Evolutionary conservation across 1,284 basidiomycete species (phyloP), one percentile per base, ranked within the genome.

Genomic region (Tylopilus sp.): DNA sequence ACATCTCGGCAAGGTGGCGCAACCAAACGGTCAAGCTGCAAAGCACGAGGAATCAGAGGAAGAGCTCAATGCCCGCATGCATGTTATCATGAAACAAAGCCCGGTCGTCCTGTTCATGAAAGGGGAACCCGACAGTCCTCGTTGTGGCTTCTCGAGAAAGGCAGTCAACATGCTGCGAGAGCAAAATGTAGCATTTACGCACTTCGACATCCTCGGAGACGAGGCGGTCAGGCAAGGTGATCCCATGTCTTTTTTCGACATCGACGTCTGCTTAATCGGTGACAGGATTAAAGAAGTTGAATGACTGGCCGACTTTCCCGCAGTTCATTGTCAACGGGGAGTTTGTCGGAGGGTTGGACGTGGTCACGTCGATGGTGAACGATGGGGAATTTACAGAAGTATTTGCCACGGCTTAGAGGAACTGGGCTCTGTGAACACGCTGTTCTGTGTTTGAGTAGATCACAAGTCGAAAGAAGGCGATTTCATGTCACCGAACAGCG

Each of bases 291-390:
- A 82, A 82, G 59, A 71, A 68, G 38, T 55, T 80, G 46, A 95
- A 94, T 53, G 84, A 94, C 61, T 99, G 95, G 95, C 95, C 95
- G 4, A 99, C 95, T 4, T 94, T 91, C 67, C 95, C 95, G 12
- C 95, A 99, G 71, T 78, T 99, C 4, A 96, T 97, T 64, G 78
- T 97, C 21, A 82, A 90, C 30, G 94, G 94, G 38, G 94, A 98
- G 67, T 88, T 99, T 52, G 83, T 97, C 17, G 96, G 95, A 24
- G 95, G 96, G 29, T 84, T 95, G 63, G 95, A 99, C 67, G 94
- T 98, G 58, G 81, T 96, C 4, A 71, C 73, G 55, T 80, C 82
- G 57, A 78, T 81, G 77, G 71, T 69, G 18, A 66, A 74, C 1
- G 76, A 54, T 35, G 77, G 73, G n/a, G 80, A 82, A 57, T 70